Base-by-base conservation (phyloP, 352 stramenopile genomes). In the Phytophthora kernoviae region DNA sequence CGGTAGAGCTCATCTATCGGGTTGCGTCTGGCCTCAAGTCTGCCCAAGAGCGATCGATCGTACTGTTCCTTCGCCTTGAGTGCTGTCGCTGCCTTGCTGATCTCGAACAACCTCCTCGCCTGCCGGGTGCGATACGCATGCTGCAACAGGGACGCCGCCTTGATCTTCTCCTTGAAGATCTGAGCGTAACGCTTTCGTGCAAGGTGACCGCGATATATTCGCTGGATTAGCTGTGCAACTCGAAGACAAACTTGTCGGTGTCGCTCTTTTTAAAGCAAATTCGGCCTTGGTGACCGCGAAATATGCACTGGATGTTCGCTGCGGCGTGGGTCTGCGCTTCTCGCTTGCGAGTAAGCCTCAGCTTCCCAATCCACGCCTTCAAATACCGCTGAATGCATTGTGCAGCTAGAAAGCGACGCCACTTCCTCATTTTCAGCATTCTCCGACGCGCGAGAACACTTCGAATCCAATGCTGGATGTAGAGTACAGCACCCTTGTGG, bases 1-100 rank as follows among this genome's bases (percentile, higher is more conserved):
- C 72, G 64, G 55, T 83, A 87, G 3, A 88, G 72, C 21, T 88
- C 76, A 45, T 87, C 74, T 72, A 88, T 88, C 21, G 81, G 81
- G 47, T 87, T 87, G 14, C 78, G 78, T 68, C 65, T 70, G 14
- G 74, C 62, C 30, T 88, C 74, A 4, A 88, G 34, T 64, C 68
- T 75, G 3, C 76, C 76, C 5, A 83, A 39, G 0, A 88, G 50
- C 10, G 81, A 86, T 39, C 68, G 65, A 24, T 88, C 76, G 45
- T 88, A 72, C 42, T 79, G 73, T 26, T 86, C 78, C 17, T 84
- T 85, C 0, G 78, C 76, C 36, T 79, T 84, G 17, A 90, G 68
- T 9, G 81, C 76, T 5, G 63, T 59, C 2, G 73, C 58, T 9
- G 81, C 78, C 56, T 74, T 78, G 33, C 54, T 75, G 61, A 90